phyloP scores from a whole-genome alignment of 78 protist species.

The Isochrysis galbana region DNA sequence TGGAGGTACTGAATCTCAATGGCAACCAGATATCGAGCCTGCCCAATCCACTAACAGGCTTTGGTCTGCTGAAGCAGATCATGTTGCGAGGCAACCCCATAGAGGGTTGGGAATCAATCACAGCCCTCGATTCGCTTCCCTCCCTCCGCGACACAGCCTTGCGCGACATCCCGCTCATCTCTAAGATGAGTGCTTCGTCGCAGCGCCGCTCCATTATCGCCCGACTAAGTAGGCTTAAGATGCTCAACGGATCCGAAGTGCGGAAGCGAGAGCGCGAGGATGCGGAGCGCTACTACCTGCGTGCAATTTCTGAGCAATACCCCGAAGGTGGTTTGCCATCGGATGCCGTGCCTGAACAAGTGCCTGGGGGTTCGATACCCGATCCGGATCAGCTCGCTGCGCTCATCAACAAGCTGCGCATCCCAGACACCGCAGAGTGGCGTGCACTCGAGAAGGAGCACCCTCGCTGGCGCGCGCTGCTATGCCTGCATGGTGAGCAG shows the following conservation, averaged over 20 bases:
- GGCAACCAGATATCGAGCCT: not conserved
- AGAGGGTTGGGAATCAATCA: not conserved
- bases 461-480: conserved; percentile 10
- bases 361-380: too few species aligned
- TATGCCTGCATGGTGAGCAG: not conserved
- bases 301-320: not conserved
- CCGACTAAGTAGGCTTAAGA: not conserved
- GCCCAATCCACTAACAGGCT: not conserved
- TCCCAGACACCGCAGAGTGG: not conserved
- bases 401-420: not conserved
- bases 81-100: not conserved
- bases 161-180: not conserved
- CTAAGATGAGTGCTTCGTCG: not conserved
- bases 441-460: not conserved
- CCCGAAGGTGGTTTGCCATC: too few species aligned
- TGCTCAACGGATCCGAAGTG: conserved; percentile 9
- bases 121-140: not conserved
- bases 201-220: not conserved
- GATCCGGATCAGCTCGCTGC: too few species aligned
- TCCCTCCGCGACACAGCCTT: not conserved
- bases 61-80: not conserved
- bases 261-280: conserved; percentile 2
- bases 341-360: too few species aligned
- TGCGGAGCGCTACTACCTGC: conserved; percentile 28
- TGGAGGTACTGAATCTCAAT: not conserved